Conservation (phyloP, 139 green algal species). For the Chlamydomonas sp. region DNA sequence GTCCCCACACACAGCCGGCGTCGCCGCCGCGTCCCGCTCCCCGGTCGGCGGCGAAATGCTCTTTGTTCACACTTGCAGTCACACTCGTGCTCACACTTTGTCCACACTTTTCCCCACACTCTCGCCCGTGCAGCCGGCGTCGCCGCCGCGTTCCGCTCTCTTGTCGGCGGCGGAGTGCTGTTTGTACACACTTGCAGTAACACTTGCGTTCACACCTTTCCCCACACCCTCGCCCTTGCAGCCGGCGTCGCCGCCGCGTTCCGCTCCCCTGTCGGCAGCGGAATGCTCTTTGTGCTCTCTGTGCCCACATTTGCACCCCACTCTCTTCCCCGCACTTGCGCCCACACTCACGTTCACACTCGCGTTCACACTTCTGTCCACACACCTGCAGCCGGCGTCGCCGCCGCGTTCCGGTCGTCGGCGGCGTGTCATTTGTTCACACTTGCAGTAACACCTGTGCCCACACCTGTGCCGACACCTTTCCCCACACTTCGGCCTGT, state of each 20-base stretch:
- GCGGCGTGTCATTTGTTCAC: constrained; percentile 84
- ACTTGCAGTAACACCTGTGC: too few species aligned
- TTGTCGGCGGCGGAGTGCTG: constrained; percentile 74
- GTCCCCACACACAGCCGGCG: constrained; percentile 30
- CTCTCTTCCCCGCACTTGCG: too few species aligned
- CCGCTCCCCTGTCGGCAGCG: constrained; percentile 66
- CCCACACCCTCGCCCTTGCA: background rate
- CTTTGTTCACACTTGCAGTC: too few species aligned
- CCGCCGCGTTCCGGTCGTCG: constrained; percentile 78
- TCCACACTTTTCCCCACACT: background rate
- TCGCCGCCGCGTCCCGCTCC: constrained; percentile 72
- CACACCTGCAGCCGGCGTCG: constrained; percentile 44
- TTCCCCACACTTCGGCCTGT: background rate
- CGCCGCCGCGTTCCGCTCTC: constrained; percentile 71
- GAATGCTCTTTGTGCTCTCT: constrained; percentile 82
- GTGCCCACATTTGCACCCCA: too few species aligned
- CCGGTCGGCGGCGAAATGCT: constrained; percentile 78
- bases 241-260: constrained; percentile 74
- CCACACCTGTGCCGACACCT: background rate
- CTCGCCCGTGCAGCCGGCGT: constrained; percentile 40
- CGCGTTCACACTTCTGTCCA: background rate
- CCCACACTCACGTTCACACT: too few species aligned
- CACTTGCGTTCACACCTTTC: background rate
- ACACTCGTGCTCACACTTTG: background rate
- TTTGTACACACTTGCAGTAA: too few species aligned